A percentile compares a stretch with the other conserved stretches of the same genome.
Conservation (phyloP, 2,329 filamentous ascomycete genomes). For the Colletotrichum lentis region DNA sequence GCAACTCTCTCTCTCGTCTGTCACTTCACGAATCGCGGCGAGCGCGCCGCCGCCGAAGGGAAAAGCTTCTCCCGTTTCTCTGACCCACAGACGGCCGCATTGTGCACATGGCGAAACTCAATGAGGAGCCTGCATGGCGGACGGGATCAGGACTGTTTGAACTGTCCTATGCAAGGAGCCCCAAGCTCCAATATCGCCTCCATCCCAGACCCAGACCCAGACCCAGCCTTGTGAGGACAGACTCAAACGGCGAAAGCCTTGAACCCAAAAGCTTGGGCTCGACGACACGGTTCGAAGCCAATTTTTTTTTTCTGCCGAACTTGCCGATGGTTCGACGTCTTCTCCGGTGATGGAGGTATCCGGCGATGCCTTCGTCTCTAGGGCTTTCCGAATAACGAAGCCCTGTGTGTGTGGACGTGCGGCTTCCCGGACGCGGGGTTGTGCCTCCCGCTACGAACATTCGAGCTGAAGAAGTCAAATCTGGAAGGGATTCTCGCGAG, state of each 20-base stretch:
- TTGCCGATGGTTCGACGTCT: too few species aligned
- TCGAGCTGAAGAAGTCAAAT: too few species aligned
- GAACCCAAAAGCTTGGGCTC: neutral
- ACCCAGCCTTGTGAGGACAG: neutral
- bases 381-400: too few species aligned
- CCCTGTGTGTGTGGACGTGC: too few species aligned
- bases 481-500: too few species aligned
- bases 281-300: neutral
- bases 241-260: neutral
- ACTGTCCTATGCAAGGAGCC: conserved; percentile 16
- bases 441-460: too few species aligned
- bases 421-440: too few species aligned
- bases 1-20: neutral
- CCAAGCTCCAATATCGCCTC: neutral
- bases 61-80: neutral
- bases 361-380: too few species aligned
- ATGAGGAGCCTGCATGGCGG: neutral
- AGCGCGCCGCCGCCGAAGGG: too few species aligned
- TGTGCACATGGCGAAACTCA: conserved; percentile 16
- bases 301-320: too few species aligned
- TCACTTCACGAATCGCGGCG: neutral
- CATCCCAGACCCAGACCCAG: neutral
- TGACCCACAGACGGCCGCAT: conserved; percentile 23
- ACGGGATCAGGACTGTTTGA: conserved; percentile 16
- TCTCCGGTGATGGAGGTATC: too few species aligned